phyloP scores from a whole-genome alignment of 129 eudicot genomes.

The Centella asiatica region DNA sequence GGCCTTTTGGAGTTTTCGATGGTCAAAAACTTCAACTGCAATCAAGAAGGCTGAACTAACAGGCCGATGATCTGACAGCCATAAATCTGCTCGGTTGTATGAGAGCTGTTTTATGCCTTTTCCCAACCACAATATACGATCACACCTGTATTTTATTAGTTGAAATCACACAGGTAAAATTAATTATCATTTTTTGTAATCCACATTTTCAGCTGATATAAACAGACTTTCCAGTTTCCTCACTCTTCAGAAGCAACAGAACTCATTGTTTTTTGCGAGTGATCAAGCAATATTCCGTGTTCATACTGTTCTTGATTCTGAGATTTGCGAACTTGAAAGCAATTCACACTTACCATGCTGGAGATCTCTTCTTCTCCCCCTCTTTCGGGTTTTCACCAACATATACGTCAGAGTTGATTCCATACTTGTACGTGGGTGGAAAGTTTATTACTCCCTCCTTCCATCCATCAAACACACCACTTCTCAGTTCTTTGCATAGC shows the following conservation, averaged over 20 bases:
- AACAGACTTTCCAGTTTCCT: neutral
- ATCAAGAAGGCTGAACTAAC: constrained; percentile 73
- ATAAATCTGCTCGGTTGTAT: constrained; percentile 66
- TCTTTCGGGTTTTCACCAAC: constrained; percentile 82
- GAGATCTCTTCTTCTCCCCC: constrained; percentile 93
- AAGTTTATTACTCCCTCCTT: constrained; percentile 72
- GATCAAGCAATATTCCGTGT: neutral
- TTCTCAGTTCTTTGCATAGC: constrained; percentile 67
- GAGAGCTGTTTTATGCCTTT: constrained; percentile 76
- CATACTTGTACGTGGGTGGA: constrained; percentile 92
- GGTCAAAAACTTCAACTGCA: constrained; percentile 77
- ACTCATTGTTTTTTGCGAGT: neutral
- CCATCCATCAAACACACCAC: constrained; percentile 91
- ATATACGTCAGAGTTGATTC: constrained; percentile 61
- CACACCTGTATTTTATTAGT: constrained; percentile 61
- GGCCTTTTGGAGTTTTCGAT: constrained; percentile 66
- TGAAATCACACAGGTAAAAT: neutral
- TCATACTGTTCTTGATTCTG: neutral
- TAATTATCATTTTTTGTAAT: too few relatives aligned
- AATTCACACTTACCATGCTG: constrained; percentile 71
- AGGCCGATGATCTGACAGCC: constrained; percentile 95
- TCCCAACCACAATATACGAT: constrained; percentile 88
- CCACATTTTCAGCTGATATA: neutral
- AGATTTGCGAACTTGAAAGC: neutral
- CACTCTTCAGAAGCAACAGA: neutral